Evolutionary conservation across 495 filamentous ascomycete genomes (phyloP).

Genomic region (Evansstolkia leycettana): DNA sequence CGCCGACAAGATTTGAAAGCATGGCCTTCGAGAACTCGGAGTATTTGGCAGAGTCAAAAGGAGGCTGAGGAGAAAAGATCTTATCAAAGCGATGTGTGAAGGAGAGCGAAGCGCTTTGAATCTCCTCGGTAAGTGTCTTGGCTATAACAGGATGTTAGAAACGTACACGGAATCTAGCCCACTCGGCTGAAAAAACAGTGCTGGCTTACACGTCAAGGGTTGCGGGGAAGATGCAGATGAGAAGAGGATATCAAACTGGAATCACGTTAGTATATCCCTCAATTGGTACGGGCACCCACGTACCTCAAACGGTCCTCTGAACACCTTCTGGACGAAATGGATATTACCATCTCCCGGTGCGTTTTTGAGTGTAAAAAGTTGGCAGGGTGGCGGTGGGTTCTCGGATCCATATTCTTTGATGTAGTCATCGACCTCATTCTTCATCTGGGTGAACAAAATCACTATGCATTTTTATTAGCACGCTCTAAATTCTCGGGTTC

Average conservation of each 20-base stretch:
- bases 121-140: conserved; percentile 54
- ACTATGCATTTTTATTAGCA: conserved; percentile 16
- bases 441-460: conserved; percentile 65
- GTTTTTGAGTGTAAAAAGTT: conserved; percentile 70
- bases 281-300: not conserved
- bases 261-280: not conserved
- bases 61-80: conserved; percentile 60
- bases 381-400: conserved; percentile 65
- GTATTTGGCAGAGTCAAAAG: conserved; percentile 64
- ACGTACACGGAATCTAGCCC: no score
- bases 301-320: conserved; percentile 76
- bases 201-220: conserved; percentile 40
- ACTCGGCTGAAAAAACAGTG: not conserved
- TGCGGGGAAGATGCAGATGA: conserved; percentile 62
- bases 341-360: conserved; percentile 61
- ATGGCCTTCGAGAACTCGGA: conserved; percentile 73
- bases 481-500: not conserved
- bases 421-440: conserved; percentile 57
- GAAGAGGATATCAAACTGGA: conserved; percentile 80
- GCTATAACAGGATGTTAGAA: conserved; percentile 22
- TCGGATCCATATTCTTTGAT: conserved; percentile 60
- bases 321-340: conserved; percentile 86
- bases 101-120: conserved; percentile 47
- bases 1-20: conserved; percentile 89
- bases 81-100: conserved; percentile 67